These are phyloP conservation scores for Corynascus novoguineensis DNA, from an alignment of 495 filamentous ascomycete species.

Conservation along the genomic window DNA sequence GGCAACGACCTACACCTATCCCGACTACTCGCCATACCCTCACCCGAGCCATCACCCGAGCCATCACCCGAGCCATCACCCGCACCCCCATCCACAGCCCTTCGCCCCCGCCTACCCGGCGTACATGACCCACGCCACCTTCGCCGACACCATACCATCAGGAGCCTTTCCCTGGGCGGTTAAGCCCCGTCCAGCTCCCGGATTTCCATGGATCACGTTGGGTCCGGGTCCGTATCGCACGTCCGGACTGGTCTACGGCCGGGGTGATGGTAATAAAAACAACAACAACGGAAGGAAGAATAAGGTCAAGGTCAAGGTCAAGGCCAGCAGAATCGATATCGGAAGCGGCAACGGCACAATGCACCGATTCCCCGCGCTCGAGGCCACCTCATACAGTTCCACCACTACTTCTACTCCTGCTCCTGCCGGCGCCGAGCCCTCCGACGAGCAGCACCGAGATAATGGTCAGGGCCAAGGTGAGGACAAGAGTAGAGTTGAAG, in stretches of 20 bases:
- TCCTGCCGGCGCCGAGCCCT: too few species aligned
- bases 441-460: background rate
- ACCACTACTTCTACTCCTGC: too few species aligned
- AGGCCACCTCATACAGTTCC: background rate
- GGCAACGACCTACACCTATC: background rate
- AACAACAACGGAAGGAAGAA: background rate
- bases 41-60: background rate
- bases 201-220: background rate
- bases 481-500: background rate
- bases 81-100: background rate
- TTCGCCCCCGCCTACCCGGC: slow-evolving; percentile 1
- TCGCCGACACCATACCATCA: slow-evolving; percentile 12
- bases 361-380: background rate
- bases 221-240: slow-evolving; percentile 15
- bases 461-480: background rate
- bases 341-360: background rate
- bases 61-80: background rate
- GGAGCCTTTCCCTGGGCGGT: slow-evolving; percentile 10
- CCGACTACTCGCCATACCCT: background rate
- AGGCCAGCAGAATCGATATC: background rate
- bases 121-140: slow-evolving; percentile 5
- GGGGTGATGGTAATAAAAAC: background rate
- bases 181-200: background rate
- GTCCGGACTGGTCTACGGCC: background rate
- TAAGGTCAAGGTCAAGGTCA: background rate